Evolutionary conservation across 371 early-diverging fungal species (phyloP), one percentile per base, ranked within the genome.

Genomic region (Mucor racemosus): DNA sequence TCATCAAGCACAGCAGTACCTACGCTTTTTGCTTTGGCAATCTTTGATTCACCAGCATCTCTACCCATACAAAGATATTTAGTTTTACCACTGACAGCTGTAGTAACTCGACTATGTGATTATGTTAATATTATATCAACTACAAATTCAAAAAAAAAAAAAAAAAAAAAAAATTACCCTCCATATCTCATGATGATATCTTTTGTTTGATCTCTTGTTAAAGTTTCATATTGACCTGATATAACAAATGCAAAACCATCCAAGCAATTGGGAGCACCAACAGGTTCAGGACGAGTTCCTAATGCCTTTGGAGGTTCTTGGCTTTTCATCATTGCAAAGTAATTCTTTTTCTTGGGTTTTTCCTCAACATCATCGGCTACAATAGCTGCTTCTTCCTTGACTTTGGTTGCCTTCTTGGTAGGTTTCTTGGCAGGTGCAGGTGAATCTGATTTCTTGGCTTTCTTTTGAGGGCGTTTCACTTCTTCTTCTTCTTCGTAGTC

Each of bases 31-130:
- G 95, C 97, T 74, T 98, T 97, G 35, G 88, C 86, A 7, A 94
- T 71, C 78, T 99, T 99, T 21, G 88, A 81, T 44, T 86, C 90
- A 4, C 99, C 99, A 14, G 99, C 92, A 48, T 98, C 98, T 8
- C 94, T 92, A 13, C 98, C 98, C 7, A 91, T 85, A 0, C 99
- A 87, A 19, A 99, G 76, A 78, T 90, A 98, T 1, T 89, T 86
- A 0, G 99, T 99, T 68, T 92, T 95, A 9, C 92, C 90, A 69
- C 96, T 95, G 21, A 94, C 90, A 3, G 89, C 80, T 1, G 85
- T 75, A 0, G 99, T 98, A 5, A 95, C 90, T 60, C 95, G 84
- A 17, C 97, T 94, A 75, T 14, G 31, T 17, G n/a, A 60, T 8
- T 11, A 53, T 44, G 9, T n/a, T 10, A 44, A 14, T 26, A 40